Percentiles rank a stretch among this genome's conserved stretches.
Evolutionary conservation across 2,329 filamentous ascomycete genomes (phyloP).

Genomic region (Trichoderma oligosporum): DNA sequence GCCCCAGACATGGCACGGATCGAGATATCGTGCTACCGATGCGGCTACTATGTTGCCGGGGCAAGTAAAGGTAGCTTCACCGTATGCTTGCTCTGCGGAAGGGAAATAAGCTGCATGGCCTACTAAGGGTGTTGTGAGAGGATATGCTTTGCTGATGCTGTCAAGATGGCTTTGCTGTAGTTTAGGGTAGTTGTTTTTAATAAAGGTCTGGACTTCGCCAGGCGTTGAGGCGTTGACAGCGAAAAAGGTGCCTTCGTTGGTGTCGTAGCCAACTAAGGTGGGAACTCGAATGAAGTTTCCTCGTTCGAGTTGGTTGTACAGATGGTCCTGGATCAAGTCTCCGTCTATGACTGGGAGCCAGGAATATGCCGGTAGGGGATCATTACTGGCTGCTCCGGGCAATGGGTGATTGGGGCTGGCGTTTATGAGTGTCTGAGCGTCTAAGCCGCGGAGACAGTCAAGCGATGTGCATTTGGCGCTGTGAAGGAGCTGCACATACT

Average conservation of each 20-base stretch:
- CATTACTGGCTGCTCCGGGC: slow-evolving; percentile 31
- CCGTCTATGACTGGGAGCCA: slow-evolving; percentile 51
- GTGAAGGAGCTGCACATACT: slow-evolving; percentile 40
- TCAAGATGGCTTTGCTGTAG: slow-evolving; percentile 37
- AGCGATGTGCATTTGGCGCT: slow-evolving; percentile 36
- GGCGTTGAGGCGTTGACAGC: slow-evolving; percentile 36
- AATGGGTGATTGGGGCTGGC: slow-evolving; percentile 36
- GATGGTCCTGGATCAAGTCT: slow-evolving; percentile 41
- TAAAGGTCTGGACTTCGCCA: slow-evolving; percentile 37
- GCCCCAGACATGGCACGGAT: slow-evolving; percentile 36
- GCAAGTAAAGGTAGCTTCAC: slow-evolving; percentile 46
- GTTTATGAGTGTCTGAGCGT: slow-evolving; percentile 43
- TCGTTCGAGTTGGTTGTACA: slow-evolving; percentile 38
- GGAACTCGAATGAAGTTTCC: slow-evolving; percentile 44
- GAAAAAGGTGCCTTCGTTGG: slow-evolving; percentile 47
- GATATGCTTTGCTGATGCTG: slow-evolving; percentile 39
- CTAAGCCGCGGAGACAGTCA: slow-evolving; percentile 17
- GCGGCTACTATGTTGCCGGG: slow-evolving; percentile 32
- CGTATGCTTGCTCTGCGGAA: slow-evolving; percentile 40
- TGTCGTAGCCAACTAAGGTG: slow-evolving; percentile 43
- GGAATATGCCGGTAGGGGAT: slow-evolving; percentile 41
- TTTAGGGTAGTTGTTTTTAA: slow-evolving; percentile 46
- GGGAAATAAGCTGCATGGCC: slow-evolving; percentile 44
- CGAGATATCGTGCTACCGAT: slow-evolving; percentile 6
- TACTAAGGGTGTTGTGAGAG: slow-evolving; percentile 34